These are phyloP conservation scores for Talaromyces pinophilus DNA, from an alignment of 2,329 filamentous ascomycete species.

Conservation along the genomic window DNA sequence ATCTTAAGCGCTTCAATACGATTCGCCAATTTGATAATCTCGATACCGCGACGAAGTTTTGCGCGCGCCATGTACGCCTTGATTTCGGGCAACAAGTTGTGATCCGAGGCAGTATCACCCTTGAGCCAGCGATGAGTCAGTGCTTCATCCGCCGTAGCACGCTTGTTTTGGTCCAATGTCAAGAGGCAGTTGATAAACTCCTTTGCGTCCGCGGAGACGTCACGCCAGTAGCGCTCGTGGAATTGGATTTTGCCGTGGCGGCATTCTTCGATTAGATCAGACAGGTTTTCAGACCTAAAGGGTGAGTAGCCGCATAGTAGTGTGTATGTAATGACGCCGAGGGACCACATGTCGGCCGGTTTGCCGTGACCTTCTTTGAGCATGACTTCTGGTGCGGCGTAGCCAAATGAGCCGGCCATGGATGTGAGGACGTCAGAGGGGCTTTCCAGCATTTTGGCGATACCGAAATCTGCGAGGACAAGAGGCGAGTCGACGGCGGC, in stretches of 20 bases:
- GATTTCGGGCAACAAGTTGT: constrained; percentile 97
- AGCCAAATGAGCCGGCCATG: constrained; percentile 98
- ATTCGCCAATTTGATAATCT: constrained; percentile 93
- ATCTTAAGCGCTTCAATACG: constrained; percentile 93
- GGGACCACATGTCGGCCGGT: constrained; percentile 98
- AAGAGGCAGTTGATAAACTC: constrained; percentile 85
- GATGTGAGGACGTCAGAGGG: constrained; percentile 91
- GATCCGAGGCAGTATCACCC: constrained; percentile 86
- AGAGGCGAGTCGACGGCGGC: constrained; percentile 75
- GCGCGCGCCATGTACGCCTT: constrained; percentile 89
- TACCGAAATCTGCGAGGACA: constrained; percentile 95
- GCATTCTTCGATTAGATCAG: constrained; percentile 93
- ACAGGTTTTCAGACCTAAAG: constrained; percentile 91
- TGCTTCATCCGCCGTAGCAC: constrained; percentile 78
- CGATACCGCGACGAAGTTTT: constrained; percentile 87
- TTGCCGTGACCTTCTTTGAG: constrained; percentile 96
- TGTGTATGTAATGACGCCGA: constrained; percentile 98
- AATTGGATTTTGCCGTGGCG: constrained; percentile 81
- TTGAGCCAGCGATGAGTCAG: constrained; percentile 85
- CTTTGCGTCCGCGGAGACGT: constrained; percentile 93
- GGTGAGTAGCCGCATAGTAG: constrained; percentile 97
- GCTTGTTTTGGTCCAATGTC: constrained; percentile 72
- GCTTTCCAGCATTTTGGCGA: constrained; percentile 94
- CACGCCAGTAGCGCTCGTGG: constrained; percentile 98
- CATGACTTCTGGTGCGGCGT: constrained; percentile 98